These are phyloP conservation scores for Nicotiana benthamiana DNA, from an alignment of 257 asterid genomes.

Conservation along the genomic window DNA sequence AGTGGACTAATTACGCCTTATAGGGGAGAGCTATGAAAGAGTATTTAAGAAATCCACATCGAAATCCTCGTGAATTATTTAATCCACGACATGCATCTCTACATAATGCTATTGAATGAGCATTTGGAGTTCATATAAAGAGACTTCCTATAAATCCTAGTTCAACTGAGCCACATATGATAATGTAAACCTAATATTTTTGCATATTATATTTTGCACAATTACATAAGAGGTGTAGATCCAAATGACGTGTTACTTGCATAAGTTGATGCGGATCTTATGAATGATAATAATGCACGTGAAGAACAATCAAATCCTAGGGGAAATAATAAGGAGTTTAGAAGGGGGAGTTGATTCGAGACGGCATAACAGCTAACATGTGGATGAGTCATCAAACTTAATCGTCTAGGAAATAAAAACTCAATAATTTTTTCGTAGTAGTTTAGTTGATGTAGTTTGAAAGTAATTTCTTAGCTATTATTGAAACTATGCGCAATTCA, in stretches of 20 bases:
- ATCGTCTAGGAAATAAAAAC: too few species aligned
- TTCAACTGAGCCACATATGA: not conserved
- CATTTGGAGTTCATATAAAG: not conserved
- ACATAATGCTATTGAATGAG: constrained; percentile 4
- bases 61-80: not conserved
- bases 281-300: not conserved
- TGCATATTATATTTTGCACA: too few species aligned
- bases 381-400: not conserved
- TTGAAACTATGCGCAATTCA: not conserved
- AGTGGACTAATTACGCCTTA: not conserved
- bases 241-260: not conserved
- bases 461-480: not conserved
- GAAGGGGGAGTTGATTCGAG: not conserved
- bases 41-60: not conserved
- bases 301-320: not conserved
- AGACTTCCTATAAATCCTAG: not conserved
- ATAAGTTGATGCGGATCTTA: not conserved
- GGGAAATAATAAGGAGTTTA: not conserved
- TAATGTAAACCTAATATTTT: not conserved
- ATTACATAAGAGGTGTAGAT: too few species aligned
- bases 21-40: not conserved
- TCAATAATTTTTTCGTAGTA: not conserved
- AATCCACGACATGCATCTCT: not conserved
- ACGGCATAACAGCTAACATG: not conserved
- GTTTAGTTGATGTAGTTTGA: not conserved